phyloP scores from a whole-genome alignment of 1,139 yeast species.

The Suhomyces maxii region DNA sequence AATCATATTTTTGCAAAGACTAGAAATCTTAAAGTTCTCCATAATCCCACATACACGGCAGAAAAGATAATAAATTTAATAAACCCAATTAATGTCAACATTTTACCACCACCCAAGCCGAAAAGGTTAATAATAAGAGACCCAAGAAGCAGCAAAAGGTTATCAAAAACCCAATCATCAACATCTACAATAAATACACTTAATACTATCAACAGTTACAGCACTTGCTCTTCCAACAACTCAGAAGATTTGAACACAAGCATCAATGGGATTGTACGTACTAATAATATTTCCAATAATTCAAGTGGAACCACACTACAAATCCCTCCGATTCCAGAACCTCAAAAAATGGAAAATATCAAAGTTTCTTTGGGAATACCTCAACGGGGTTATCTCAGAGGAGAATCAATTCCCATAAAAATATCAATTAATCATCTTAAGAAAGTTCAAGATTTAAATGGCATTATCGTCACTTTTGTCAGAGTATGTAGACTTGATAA shows the following conservation, averaged over 20 bases:
- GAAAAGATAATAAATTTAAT: slow-evolving; percentile 60
- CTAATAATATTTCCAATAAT: background rate
- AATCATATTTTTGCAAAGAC: slow-evolving; percentile 21
- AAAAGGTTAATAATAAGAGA: slow-evolving; percentile 62
- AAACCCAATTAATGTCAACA: slow-evolving; percentile 73
- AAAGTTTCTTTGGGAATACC: slow-evolving; percentile 61
- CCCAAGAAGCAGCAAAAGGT: slow-evolving; percentile 29
- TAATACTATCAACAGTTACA: slow-evolving; percentile 30
- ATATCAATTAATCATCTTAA: slow-evolving; percentile 68
- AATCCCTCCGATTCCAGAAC: background rate
- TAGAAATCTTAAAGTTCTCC: slow-evolving; percentile 20
- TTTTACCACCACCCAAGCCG: slow-evolving; percentile 65
- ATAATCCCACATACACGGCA: slow-evolving; percentile 40
- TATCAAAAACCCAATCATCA: slow-evolving; percentile 50
- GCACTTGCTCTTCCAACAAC: slow-evolving; percentile 38
- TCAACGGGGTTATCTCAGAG: slow-evolving; percentile 71
- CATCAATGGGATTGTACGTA: background rate
- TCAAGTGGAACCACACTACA: background rate
- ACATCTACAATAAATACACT: slow-evolving; percentile 41
- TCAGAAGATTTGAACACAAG: slow-evolving; percentile 22
- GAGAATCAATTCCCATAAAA: slow-evolving; percentile 75
- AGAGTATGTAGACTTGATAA: slow-evolving; percentile 76
- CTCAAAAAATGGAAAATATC: slow-evolving; percentile 33
- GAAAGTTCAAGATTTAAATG: slow-evolving; percentile 69
- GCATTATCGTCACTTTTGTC: slow-evolving; percentile 76